Conservation (phyloP, 2,329 filamentous ascomycete species). For the Colletotrichum nymphaeae region DNA sequence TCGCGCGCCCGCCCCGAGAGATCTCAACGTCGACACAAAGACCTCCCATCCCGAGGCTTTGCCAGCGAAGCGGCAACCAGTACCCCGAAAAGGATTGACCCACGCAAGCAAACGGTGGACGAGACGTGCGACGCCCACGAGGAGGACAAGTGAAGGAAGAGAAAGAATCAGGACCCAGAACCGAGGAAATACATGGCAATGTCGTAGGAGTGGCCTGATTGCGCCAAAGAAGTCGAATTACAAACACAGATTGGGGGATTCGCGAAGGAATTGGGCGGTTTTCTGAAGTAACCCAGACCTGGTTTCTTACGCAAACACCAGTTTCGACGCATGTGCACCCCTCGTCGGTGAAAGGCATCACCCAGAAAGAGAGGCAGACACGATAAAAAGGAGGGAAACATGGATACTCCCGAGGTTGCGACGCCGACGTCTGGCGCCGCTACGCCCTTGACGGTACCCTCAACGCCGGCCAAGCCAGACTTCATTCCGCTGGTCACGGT, state of each 20-base stretch:
- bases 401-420: constrained; percentile 31
- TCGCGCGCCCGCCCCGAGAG: background rate
- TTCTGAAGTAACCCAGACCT: background rate
- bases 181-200: constrained; percentile 23
- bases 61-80: background rate
- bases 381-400: constrained; percentile 12
- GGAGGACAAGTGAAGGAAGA: background rate
- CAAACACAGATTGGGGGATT: background rate
- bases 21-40: background rate
- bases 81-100: background rate
- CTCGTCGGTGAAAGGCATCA: background rate
- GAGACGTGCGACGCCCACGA: constrained; percentile 18
- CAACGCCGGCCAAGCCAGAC: constrained; percentile 44
- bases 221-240: constrained; percentile 24
- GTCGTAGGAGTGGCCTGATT: constrained; percentile 28
- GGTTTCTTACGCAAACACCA: background rate
- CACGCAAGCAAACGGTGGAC: constrained; percentile 4
- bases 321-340: background rate
- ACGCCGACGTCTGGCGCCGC: constrained; percentile 30
- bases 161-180: background rate
- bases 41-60: constrained; percentile 1
- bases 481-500: constrained; percentile 80
- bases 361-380: background rate
- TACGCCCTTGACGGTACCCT: constrained; percentile 31
- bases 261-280: background rate